Conservation (phyloP, 352 stramenopile genomes). For the Phytophthora brassicae region DNA sequence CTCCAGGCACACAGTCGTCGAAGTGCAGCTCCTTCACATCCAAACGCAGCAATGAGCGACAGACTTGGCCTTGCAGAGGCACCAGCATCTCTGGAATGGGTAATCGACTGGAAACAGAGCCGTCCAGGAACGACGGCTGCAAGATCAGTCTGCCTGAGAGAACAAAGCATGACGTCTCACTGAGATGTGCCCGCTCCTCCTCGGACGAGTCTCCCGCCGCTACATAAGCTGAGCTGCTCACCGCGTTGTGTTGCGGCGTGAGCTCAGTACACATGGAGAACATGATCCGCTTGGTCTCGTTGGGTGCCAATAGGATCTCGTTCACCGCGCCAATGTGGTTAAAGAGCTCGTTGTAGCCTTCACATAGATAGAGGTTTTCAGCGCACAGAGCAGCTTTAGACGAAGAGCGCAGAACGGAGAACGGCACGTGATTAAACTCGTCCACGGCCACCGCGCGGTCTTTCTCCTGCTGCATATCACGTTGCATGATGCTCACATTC, state of each 20-base stretch:
- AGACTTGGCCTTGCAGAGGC: slow-evolving; percentile 80
- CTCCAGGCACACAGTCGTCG: slow-evolving; percentile 84
- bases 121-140: slow-evolving; percentile 44
- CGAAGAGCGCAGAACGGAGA: slow-evolving; percentile 68
- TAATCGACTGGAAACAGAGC: slow-evolving; percentile 20
- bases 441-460: slow-evolving; percentile 36
- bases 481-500: slow-evolving; percentile 68
- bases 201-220: slow-evolving; percentile 73
- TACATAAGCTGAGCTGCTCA: slow-evolving; percentile 19
- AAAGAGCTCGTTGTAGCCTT: slow-evolving; percentile 90
- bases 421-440: slow-evolving; percentile 78
- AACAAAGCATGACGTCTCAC: slow-evolving; percentile 81
- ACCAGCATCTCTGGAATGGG: slow-evolving; percentile 67
- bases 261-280: slow-evolving; percentile 79
- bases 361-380: slow-evolving; percentile 82
- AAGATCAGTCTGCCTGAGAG: slow-evolving; percentile 67
- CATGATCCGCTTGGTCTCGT: slow-evolving; percentile 71
- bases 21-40: slow-evolving; percentile 90
- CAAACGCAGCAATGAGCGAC: slow-evolving; percentile 77
- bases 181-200: slow-evolving; percentile 81
- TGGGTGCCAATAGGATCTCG: slow-evolving; percentile 59
- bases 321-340: slow-evolving; percentile 81
- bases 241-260: slow-evolving; percentile 28
- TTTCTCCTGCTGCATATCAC: slow-evolving; percentile 35
- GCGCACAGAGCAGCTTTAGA: slow-evolving; percentile 66